Percentiles rank a stretch among this genome's conserved stretches.
These are phyloP conservation scores for Cladosporium sp. DNA, from an alignment of 2,329 filamentous ascomycete genomes.

Conservation along the genomic window DNA sequence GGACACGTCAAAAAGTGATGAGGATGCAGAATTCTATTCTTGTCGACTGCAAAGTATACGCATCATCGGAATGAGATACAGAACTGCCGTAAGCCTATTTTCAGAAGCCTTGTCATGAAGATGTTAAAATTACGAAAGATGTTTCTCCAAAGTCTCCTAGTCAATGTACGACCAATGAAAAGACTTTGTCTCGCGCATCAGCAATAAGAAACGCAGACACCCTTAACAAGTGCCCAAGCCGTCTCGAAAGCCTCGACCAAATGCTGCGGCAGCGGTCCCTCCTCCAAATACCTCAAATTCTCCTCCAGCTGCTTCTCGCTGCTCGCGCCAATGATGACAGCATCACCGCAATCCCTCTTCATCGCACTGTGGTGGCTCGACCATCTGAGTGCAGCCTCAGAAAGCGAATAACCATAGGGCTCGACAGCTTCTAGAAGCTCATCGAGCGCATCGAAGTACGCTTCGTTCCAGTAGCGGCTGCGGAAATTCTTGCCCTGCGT, in stretches of 20 bases:
- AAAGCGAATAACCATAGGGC: constrained; percentile 61
- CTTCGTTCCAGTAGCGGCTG: constrained; percentile 62
- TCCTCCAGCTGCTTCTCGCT: constrained; percentile 49
- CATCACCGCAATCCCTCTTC: constrained; percentile 49
- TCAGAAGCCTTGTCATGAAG: too few relatives aligned
- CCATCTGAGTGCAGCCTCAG: constrained; percentile 71
- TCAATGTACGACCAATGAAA: too few relatives aligned
- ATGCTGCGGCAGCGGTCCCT: constrained; percentile 67
- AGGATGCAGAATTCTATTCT: too few relatives aligned
- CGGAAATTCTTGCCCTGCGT: constrained; percentile 55
- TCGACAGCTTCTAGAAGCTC: constrained; percentile 61
- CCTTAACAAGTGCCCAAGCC: constrained; percentile 66
- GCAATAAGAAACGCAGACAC: constrained; percentile 15
- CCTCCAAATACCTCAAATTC: constrained; percentile 54
- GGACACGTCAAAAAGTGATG: too few relatives aligned
- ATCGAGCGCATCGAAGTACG: constrained; percentile 59
- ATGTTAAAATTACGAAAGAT: too few relatives aligned
- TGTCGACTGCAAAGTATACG: too few relatives aligned
- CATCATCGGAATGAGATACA: too few relatives aligned
- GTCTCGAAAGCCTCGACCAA: constrained; percentile 69
- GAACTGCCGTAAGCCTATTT: too few relatives aligned
- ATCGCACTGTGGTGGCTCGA: constrained; percentile 62
- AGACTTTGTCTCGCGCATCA: too few relatives aligned
- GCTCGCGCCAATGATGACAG: constrained; percentile 54
- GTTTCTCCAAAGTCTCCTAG: too few relatives aligned